These are phyloP conservation scores for Aureobasidium leucospermi DNA, from an alignment of 2,329 filamentous ascomycete species.

Conservation along the genomic window DNA sequence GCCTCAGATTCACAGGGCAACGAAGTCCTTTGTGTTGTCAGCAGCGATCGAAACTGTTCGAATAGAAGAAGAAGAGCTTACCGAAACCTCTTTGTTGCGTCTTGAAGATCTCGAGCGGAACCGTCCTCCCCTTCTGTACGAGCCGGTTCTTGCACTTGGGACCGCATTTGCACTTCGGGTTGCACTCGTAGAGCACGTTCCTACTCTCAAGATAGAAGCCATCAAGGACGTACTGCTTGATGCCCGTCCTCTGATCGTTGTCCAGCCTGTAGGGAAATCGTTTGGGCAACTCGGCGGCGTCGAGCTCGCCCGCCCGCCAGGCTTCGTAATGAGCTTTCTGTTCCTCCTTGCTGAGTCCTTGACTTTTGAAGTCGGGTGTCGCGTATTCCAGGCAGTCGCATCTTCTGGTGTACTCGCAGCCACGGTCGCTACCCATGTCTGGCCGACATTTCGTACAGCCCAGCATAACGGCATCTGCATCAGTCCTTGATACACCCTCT, in stretches of 20 bases:
- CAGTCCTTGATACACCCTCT: constrained; percentile 52
- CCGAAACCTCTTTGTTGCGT: constrained; percentile 70
- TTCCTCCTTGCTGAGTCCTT: constrained; percentile 9
- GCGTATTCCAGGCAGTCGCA: constrained; percentile 65
- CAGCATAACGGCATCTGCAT: constrained; percentile 52
- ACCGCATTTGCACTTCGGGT: constrained; percentile 60
- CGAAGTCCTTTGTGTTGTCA: constrained; percentile 40
- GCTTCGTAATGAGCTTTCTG: constrained; percentile 19
- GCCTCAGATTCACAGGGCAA: constrained; percentile 55
- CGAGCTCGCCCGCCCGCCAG: constrained; percentile 21
- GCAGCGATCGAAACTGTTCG: background rate
- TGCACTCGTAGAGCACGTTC: constrained; percentile 69
- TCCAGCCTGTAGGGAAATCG: constrained; percentile 52
- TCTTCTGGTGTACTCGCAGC: constrained; percentile 55
- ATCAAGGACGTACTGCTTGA: constrained; percentile 29
- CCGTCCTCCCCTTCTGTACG: constrained; percentile 63
- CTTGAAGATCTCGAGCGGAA: constrained; percentile 70
- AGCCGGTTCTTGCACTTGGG: constrained; percentile 63
- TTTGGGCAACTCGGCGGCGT: constrained; percentile 36
- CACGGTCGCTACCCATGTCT: constrained; percentile 43
- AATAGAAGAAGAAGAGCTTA: constrained; percentile 23
- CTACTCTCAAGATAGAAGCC: constrained; percentile 37
- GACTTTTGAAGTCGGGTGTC: constrained; percentile 34
- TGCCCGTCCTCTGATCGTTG: constrained; percentile 26
- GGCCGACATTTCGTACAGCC: constrained; percentile 59